These are phyloP conservation scores for Suhomyces xylopsoci DNA, from an alignment of 805 yeast species.

Conservation along the genomic window DNA sequence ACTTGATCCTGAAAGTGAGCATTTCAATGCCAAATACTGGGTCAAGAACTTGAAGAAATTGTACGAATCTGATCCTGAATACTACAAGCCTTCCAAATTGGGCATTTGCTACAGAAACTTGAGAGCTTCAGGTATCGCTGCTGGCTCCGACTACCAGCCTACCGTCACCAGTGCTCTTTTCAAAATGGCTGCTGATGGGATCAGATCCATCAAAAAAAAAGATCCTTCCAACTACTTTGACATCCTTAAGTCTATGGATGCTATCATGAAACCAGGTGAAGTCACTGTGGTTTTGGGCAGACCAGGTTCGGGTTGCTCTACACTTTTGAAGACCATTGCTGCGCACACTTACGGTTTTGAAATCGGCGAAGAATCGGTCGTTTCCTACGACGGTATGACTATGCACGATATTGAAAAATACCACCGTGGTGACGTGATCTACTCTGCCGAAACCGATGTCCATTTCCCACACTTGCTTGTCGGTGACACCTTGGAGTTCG, in stretches of 20 bases:
- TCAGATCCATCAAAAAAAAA: slow-evolving; percentile 15
- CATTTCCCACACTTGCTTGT: slow-evolving; percentile 58
- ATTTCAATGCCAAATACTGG: slow-evolving; percentile 63
- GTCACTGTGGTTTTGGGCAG: slow-evolving; percentile 40
- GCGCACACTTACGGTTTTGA: slow-evolving; percentile 37
- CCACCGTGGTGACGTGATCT: slow-evolving; percentile 37
- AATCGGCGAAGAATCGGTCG: slow-evolving; percentile 28
- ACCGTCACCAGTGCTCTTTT: slow-evolving; percentile 47
- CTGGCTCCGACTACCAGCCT: slow-evolving; percentile 65
- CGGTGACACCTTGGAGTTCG: slow-evolving; percentile 54
- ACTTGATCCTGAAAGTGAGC: slow-evolving; percentile 56
- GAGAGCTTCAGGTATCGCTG: slow-evolving; percentile 62
- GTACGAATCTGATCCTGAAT: slow-evolving; percentile 53
- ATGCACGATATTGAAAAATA: slow-evolving; percentile 26
- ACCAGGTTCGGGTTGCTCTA: slow-evolving; percentile 43
- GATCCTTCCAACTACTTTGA: slow-evolving; percentile 27
- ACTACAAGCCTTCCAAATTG: slow-evolving; percentile 57
- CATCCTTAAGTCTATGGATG: slow-evolving; percentile 35
- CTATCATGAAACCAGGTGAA: slow-evolving; percentile 36
- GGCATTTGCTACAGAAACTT: slow-evolving; percentile 59
- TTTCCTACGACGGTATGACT: slow-evolving; percentile 34
- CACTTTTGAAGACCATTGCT: slow-evolving; percentile 38
- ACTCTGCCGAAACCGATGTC: slow-evolving; percentile 52
- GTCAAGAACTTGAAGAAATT: slow-evolving; percentile 60
- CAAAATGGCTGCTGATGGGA: slow-evolving; percentile 14